These are phyloP conservation scores for Omphalea diandra DNA, from an alignment of 441 rosid genomes.

Conservation along the genomic window DNA sequence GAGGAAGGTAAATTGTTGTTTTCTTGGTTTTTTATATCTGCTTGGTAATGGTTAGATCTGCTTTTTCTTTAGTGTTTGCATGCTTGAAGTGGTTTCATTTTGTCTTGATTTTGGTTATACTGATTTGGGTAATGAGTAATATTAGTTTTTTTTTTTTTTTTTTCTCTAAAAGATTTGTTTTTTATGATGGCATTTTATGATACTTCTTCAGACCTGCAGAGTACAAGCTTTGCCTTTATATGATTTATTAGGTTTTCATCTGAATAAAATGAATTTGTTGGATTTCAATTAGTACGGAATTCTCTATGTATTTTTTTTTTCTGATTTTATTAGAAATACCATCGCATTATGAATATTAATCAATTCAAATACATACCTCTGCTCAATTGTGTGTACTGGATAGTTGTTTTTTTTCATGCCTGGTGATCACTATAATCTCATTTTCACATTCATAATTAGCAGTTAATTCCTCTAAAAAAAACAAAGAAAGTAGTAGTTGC, in stretches of 20 bases:
- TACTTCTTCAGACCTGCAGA: background rate
- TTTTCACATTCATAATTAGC: background rate
- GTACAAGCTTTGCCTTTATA: too few species aligned
- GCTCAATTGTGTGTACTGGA: too few species aligned
- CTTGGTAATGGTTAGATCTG: conserved; percentile 6
- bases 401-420: too few species aligned
- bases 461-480: background rate
- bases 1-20: conserved; percentile 68
- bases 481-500: too few species aligned
- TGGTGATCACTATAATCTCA: background rate
- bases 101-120: background rate
- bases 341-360: background rate
- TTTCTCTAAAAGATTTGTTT: too few species aligned
- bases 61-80: background rate
- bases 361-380: background rate
- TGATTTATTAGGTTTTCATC: background rate
- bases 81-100: background rate
- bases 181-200: too few species aligned
- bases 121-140: background rate
- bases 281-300: too few species aligned
- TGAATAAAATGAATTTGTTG: background rate
- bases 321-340: too few species aligned
- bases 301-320: too few species aligned
- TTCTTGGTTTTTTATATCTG: background rate
- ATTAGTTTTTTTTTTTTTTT: too few species aligned